Conservation (phyloP, 2,329 filamentous ascomycete genomes). For the Talaromyces amestolkiae region DNA sequence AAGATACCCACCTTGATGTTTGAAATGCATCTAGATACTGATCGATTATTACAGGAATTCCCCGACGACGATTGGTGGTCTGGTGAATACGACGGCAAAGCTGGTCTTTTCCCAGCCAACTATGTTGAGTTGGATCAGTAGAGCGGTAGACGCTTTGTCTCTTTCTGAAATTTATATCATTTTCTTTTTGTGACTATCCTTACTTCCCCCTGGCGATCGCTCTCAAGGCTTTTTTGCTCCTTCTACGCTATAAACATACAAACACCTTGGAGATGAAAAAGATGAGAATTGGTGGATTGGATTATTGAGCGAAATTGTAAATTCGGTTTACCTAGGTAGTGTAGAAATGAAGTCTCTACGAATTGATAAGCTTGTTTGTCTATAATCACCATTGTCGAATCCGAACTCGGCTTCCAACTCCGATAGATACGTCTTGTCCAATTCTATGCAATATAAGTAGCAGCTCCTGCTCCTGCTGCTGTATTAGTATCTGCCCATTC, state of each 20-base stretch:
- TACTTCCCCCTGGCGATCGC: background rate
- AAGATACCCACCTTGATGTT: conserved; percentile 36
- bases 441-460: no score
- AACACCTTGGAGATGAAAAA: background rate
- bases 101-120: conserved; percentile 73
- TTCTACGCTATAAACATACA: background rate
- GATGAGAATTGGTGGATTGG: background rate
- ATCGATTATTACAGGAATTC: conserved; percentile 63
- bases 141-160: background rate
- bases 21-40: background rate
- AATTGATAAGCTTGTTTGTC: background rate
- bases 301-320: background rate
- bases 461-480: background rate
- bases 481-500: background rate
- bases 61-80: conserved; percentile 99
- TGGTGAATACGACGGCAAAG: conserved; percentile 74
- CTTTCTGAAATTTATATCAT: background rate
- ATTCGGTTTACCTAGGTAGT: background rate
- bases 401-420: background rate
- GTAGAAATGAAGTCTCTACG: background rate
- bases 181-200: background rate
- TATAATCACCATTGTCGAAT: background rate
- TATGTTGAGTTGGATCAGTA: conserved; percentile 47
- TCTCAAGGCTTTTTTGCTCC: background rate
- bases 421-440: no score